Conservation (phyloP, 1,284 basidiomycete species). For the Microbotryum lychnidis-dioicae region DNA sequence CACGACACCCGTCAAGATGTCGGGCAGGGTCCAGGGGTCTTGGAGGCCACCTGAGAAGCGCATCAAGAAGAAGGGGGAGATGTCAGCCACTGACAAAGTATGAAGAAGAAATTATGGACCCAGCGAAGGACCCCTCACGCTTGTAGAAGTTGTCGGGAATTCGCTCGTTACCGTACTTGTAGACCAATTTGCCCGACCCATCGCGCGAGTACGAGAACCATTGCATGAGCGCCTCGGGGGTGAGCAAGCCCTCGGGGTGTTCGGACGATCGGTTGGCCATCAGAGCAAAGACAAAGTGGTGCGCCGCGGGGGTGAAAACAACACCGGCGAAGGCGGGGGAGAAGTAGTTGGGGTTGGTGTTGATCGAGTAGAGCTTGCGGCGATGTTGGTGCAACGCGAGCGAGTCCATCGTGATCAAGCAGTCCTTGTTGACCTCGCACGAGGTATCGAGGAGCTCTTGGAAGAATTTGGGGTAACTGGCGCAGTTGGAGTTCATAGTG, state of each 20-base stretch:
- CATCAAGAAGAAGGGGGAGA: too few relatives aligned
- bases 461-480: conserved; percentile 2
- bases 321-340: neutral
- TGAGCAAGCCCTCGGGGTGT: conserved; percentile 5
- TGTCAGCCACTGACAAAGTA: too few relatives aligned
- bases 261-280: conserved; percentile 1
- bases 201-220: neutral
- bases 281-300: conserved; percentile 5
- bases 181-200: neutral
- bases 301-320: conserved; percentile 3
- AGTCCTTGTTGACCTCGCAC: neutral
- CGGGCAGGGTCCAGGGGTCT: conserved; percentile 7
- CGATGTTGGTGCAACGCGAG: conserved; percentile 2
- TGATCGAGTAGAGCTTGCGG: conserved; percentile 3
- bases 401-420: conserved; percentile 1
- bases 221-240: conserved; percentile 2
- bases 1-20: neutral
- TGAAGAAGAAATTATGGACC: too few relatives aligned
- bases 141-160: conserved; percentile 2
- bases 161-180: conserved; percentile 2
- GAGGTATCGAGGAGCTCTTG: neutral
- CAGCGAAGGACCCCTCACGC: neutral
- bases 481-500: conserved; percentile 1
- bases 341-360: conserved; percentile 3
- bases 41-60: too few relatives aligned